Conservation (phyloP, 2,329 filamentous ascomycete species). For the Neospermospora avenae region DNA sequence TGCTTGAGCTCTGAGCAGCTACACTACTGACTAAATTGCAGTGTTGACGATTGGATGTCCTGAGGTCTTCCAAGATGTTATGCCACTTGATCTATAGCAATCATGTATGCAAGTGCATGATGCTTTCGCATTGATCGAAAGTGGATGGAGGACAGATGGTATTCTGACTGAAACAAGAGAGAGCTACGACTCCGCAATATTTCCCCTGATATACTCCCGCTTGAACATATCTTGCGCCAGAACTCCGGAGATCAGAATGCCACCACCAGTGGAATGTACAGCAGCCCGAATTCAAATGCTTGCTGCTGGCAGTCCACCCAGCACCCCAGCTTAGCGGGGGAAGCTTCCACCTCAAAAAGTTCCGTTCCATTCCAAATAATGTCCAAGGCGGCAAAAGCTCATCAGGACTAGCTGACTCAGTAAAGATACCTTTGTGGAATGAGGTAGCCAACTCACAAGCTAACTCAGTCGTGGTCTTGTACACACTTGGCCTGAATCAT, state of each 20-base stretch:
- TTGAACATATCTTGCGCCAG: not conserved
- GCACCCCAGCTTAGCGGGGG: not conserved
- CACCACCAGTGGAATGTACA: not conserved
- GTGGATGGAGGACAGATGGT: not conserved
- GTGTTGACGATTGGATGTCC: not conserved
- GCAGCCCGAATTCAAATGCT: not conserved
- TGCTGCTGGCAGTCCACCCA: not conserved
- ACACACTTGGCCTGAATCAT: not conserved
- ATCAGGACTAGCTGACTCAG: not conserved
- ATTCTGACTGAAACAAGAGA: not conserved
- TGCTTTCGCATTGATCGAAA: not conserved
- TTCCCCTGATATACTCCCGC: not conserved
- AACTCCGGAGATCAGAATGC: not conserved
- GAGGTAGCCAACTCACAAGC: not conserved
- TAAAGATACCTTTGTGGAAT: not conserved
- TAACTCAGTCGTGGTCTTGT: not conserved
- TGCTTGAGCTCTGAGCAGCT: not conserved
- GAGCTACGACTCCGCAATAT: not conserved
- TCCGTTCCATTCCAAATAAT: not conserved
- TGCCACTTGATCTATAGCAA: not conserved
- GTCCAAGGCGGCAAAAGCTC: not conserved
- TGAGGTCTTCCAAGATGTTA: not conserved
- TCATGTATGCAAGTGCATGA: not conserved
- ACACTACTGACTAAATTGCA: not conserved
- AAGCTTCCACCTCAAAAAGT: not conserved